Percentiles rank a stretch among this genome's conserved stretches.
Evolutionary conservation across 2,329 filamentous ascomycete species (phyloP).

Genomic region (Paecilomyces sp.): DNA sequence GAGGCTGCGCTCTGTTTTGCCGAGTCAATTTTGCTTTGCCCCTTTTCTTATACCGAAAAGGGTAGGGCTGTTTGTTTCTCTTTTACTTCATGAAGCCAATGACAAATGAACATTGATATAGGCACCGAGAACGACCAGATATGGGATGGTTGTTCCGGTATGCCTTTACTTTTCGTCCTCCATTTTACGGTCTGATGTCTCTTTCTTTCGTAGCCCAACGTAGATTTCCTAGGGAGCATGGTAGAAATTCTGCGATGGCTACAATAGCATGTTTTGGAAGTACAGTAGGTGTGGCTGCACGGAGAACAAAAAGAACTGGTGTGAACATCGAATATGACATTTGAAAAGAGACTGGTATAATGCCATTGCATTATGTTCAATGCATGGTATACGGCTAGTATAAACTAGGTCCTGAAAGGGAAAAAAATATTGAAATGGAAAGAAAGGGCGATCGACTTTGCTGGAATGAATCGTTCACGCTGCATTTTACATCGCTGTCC

Average conservation of each 20-base stretch:
- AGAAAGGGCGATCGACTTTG: background rate
- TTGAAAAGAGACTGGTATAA: background rate
- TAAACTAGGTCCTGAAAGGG: background rate
- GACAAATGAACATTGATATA: background rate
- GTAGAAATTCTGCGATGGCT: background rate
- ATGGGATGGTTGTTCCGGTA: background rate
- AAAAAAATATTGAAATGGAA: background rate
- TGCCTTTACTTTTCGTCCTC: background rate
- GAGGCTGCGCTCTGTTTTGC: background rate
- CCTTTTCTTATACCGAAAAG: constrained; percentile 1
- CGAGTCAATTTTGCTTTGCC: background rate
- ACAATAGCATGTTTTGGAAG: background rate
- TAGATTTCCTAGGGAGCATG: background rate
- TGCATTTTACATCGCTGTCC: background rate
- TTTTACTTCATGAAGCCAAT: constrained; percentile 2
- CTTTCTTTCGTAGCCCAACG: background rate
- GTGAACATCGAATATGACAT: background rate
- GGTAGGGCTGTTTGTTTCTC: background rate
- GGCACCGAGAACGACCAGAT: background rate
- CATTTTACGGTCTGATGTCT: background rate
- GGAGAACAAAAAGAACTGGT: background rate
- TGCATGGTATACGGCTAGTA: background rate
- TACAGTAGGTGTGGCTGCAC: background rate
- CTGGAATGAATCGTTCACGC: background rate
- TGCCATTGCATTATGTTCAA: background rate